Evolutionary conservation across 75 land plant species (phyloP), one percentile per base, ranked within the genome.

Genomic region (Picea sitchensis): DNA sequence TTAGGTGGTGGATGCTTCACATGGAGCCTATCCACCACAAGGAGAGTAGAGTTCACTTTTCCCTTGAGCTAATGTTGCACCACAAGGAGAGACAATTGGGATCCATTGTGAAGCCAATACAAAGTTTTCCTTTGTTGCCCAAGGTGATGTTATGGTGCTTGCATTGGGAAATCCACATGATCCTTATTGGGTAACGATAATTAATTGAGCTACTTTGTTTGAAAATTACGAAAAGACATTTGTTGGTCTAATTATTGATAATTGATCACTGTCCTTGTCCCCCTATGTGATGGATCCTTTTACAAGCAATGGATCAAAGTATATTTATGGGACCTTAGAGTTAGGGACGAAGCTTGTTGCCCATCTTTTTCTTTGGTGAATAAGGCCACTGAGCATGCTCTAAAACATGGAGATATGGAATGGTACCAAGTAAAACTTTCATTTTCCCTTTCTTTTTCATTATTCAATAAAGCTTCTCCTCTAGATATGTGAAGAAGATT

Each of bases 311-410:
- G 96, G 96, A 76, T 85, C 67, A 90, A 90, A 67, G 96, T 92
- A 63, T 83, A 86, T 81, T 83, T 76, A 20, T 88, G 59, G 84
- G 81, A 88, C 51, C 85, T 87, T 2, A 83, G 77, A 47, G 86
- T 90, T 38, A 90, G 88, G 77, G 94, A 94, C 79, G 83, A 88
- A n/a, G 86, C 78, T 51, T 92, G 92, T 0, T 85, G 32, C 44
- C 96, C 92, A 5, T 60, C 84, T n/a, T 94, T 94, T 82, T 83
- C 94, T 58, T 78, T 94, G 64, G 86, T 94, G 30, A 91, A 94
- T 67, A 90, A 91, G 76, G 92, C 89, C 18, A 90, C 92, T 21
- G 84, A 91, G 31, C 81, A 86, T 76, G 92, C 92, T 18, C 72
- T 94, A 8, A 82, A 85, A 68, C 96, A 91, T 57, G 58, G 76